Evolutionary conservation across 805 yeast species (phyloP), one percentile per base, ranked within the genome.

Genomic region (Nakazawaea siamensis): DNA sequence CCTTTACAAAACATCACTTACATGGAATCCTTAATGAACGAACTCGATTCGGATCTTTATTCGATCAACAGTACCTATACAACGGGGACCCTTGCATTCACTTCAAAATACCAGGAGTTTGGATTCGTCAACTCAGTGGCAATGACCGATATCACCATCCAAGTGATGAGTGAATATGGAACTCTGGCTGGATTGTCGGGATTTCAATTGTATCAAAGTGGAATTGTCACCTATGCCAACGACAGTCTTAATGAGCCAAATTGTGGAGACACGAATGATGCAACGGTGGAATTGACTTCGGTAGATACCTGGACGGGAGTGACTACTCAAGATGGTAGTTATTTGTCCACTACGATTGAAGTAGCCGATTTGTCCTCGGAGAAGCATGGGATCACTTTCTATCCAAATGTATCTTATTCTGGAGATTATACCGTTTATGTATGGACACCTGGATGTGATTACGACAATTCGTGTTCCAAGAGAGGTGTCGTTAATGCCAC

Each of bases 371-470:
- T 57, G 7, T n/a, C 13, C 13, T 15, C 18, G 18, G 42, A 53
- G 7, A 38, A 55, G 16, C 42, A 53, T 5, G 68, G 69, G 8
- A 68, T 76, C 2, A 62, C 67, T 1, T 77, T 79, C 49, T 65
- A 67, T 38, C 85, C 95, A 8, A 79, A 79, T 44, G 71, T 86
- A 14, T 63, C 81, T 1, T 69, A 73, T 42, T 64, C 84, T 0
- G 97, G 97, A 8, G 65, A 75, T 40, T 92, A 86, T 54, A 63
- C 84, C 0, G 64, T 92, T 17, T 61, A 73, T 34, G 47, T 88
- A 33, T 80, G 73, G 47, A 92, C 98, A 1, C 96, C 96, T 0
- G 97, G 97, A 0, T 92, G 98, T 59, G 35, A 54, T 1, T 52
- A 46, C 3, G 95, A 83, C 51, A 56, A 60, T 33, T 68, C 92